phyloP scores from a whole-genome alignment of 2,329 filamentous ascomycete genomes.

The Colletotrichum sp. region DNA sequence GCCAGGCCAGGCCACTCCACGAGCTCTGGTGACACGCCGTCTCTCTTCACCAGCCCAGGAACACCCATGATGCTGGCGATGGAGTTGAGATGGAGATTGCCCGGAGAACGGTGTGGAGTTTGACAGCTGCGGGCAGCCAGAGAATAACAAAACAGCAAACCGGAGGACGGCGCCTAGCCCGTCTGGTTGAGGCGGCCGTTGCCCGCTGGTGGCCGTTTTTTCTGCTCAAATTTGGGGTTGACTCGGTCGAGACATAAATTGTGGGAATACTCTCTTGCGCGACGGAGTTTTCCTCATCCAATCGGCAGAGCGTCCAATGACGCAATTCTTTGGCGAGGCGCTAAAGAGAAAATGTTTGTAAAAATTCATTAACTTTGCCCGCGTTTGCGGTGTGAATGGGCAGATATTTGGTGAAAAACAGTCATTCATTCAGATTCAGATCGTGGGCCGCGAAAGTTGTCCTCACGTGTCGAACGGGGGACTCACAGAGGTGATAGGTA shows the following conservation, averaged over 20 bases:
- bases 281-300: not conserved
- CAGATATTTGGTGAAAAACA: not conserved
- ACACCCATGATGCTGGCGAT: not conserved
- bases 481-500: not conserved
- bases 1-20: not conserved
- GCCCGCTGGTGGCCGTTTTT: not conserved
- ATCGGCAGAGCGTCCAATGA: not conserved
- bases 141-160: not conserved
- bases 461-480: not conserved
- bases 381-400: not conserved
- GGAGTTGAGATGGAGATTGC: constrained; percentile 12
- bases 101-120: not conserved
- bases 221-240: not conserved
- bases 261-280: not conserved
- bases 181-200: not conserved
- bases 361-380: not conserved
- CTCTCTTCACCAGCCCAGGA: not conserved
- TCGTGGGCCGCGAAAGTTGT: not conserved
- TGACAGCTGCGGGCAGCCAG: not conserved
- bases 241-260: not conserved
- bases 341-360: not conserved
- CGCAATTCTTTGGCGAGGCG: not conserved
- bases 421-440: not conserved
- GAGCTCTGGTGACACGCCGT: not conserved
- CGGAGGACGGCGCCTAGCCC: not conserved